A percentile compares a stretch with the other conserved stretches of the same genome.
phyloP scores from a whole-genome alignment of 345 rosid species.

The Citrus mangshanensis region DNA sequence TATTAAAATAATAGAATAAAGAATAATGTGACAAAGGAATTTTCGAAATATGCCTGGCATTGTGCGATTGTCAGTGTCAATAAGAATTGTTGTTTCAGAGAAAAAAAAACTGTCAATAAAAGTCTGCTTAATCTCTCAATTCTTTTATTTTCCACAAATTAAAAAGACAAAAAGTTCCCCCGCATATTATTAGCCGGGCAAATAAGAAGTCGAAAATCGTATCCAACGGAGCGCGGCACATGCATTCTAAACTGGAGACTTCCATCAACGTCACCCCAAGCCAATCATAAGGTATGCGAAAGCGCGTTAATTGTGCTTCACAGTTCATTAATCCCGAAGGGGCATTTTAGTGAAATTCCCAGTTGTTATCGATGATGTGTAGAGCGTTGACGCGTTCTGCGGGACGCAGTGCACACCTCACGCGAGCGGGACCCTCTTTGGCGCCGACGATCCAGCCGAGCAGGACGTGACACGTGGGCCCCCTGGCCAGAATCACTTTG shows the following conservation, averaged over 20 bases:
- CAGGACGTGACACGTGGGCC: conserved; percentile 45
- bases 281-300: conserved; percentile 7
- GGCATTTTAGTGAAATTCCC: conserved; percentile 1
- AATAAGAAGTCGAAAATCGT: not conserved
- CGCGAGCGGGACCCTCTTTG: conserved; percentile 4
- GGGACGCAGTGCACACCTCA: conserved; percentile 24
- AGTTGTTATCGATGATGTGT: conserved; percentile 1
- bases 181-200: not conserved
- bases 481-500: not conserved
- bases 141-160: not conserved
- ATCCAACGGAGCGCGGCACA: not conserved
- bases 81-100: not conserved
- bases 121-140: not conserved
- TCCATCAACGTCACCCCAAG: not conserved
- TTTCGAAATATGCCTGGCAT: not conserved
- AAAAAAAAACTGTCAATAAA: not conserved
- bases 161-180: too few relatives aligned
- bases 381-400: conserved; percentile 3
- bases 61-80: not conserved
- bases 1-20: too few relatives aligned
- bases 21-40: not conserved
- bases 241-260: not conserved
- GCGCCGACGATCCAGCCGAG: conserved; percentile 38
- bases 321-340: not conserved
- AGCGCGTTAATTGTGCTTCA: conserved; percentile 21